A percentile compares a stretch with the other conserved stretches of the same genome.
Conservation (phyloP, 495 filamentous ascomycete species). For the Aspergillus biplanus region DNA sequence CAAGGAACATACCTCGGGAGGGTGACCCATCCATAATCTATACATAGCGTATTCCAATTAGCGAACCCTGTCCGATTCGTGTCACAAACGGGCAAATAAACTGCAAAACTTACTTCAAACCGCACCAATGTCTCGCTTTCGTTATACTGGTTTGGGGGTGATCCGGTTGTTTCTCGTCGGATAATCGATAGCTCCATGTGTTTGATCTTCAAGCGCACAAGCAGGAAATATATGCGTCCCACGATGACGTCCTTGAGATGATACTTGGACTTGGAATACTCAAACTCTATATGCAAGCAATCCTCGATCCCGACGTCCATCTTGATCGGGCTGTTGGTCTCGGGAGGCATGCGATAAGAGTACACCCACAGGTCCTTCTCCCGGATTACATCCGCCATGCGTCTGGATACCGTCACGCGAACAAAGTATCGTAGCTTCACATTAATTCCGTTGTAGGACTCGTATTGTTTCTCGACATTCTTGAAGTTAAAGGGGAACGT, state of each 20-base stretch:
- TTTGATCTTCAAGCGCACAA: slow-evolving; percentile 98
- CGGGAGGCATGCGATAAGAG: slow-evolving; percentile 95
- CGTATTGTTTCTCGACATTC: slow-evolving; percentile 99
- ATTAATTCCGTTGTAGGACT: slow-evolving; percentile 99
- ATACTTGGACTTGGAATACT: slow-evolving; percentile 99
- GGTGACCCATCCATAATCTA: slow-evolving; percentile 99
- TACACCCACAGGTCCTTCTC: slow-evolving; percentile 99
- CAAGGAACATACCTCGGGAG: slow-evolving; percentile 67
- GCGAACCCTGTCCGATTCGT: slow-evolving; percentile 9
- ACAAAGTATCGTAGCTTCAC: slow-evolving; percentile 98
- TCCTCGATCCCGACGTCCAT: slow-evolving; percentile 99
- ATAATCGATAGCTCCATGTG: slow-evolving; percentile 99
- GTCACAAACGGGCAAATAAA: background rate
- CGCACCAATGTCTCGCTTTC: slow-evolving; percentile 98
- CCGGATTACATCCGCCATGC: slow-evolving; percentile 96
- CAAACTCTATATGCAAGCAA: slow-evolving; percentile 98
- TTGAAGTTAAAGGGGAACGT: slow-evolving; percentile 99
- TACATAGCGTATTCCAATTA: slow-evolving; percentile 21
- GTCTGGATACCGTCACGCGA: slow-evolving; percentile 90
- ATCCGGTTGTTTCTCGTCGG: slow-evolving; percentile 92
- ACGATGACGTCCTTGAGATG: slow-evolving; percentile 99
- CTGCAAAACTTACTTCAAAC: slow-evolving; percentile 74
- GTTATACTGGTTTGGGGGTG: slow-evolving; percentile 99
- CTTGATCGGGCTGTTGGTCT: slow-evolving; percentile 98
- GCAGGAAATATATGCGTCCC: slow-evolving; percentile 96